Conservation (phyloP, 2,329 filamentous ascomycete species). For the Orbilia ellipsospora region DNA sequence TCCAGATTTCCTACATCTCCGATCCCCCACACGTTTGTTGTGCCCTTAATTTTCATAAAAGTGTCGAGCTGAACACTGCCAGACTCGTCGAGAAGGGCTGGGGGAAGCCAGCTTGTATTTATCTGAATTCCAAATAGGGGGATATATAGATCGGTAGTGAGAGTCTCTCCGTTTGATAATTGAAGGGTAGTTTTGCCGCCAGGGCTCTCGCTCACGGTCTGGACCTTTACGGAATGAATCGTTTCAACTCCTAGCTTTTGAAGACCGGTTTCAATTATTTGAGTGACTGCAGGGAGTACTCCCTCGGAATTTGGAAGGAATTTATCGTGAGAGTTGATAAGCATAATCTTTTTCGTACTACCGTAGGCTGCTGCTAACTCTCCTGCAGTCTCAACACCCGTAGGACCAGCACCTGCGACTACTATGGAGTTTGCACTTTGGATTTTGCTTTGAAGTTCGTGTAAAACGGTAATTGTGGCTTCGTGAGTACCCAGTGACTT, state of each 20-base stretch:
- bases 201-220: constrained; percentile 12
- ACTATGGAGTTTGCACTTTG: constrained; percentile 59
- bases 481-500: constrained; percentile 56
- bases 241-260: constrained; percentile 52
- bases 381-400: constrained; percentile 61
- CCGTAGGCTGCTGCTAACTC: constrained; percentile 59
- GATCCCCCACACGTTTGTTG: constrained; percentile 56
- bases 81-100: constrained; percentile 40
- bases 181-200: constrained; percentile 38
- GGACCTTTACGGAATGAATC: constrained; percentile 40
- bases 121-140: constrained; percentile 51
- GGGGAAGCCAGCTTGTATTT: constrained; percentile 53
- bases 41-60: constrained; percentile 53
- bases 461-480: constrained; percentile 53
- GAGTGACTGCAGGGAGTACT: constrained; percentile 24
- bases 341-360: constrained; percentile 46
- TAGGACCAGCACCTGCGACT: constrained; percentile 61
- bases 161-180: constrained; percentile 37
- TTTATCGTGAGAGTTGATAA: constrained; percentile 35
- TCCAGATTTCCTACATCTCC: constrained; percentile 56
- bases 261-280: constrained; percentile 49
- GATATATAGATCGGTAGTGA: constrained; percentile 53
- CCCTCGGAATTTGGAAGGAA: constrained; percentile 20
- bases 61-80: constrained; percentile 54
- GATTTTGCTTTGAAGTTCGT: constrained; percentile 55